Evolutionary conservation across 306 rosid genomes (phyloP), one percentile per base, ranked within the genome.

Genomic region (Casuarina cunninghamiana): DNA sequence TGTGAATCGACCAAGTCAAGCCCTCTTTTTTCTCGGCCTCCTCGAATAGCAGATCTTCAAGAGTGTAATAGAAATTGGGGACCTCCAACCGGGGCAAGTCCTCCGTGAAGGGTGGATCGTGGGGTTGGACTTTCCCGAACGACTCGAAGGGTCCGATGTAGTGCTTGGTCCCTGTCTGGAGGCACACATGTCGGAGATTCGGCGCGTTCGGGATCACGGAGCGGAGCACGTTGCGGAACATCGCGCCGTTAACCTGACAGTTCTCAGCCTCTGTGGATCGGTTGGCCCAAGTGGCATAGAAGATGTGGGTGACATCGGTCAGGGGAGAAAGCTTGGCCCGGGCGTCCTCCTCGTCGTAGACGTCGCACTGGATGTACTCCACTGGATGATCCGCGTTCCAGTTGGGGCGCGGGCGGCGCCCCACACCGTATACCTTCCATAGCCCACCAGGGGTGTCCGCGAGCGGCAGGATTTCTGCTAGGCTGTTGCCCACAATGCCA

Each of bases 341-440:
- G 76, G 89, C 72, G 32, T 92, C 93, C 17, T 75, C 43, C 12
- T 86, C 70, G 58, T 90, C 89, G 72, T 90, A 69, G 87, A 92
- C 6, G 35, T 92, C 97, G 85, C 94, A 92, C 80, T 87, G 95
- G 78, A 90, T 78, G 53, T 88, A 90, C 46, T 92, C 89, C 68
- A 90, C 46, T 0, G 90, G 91, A 75, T 88, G 91, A 3, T 90
- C 97, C 53, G 79, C 86, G 83, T 87, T 90, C 95, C 97, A 92
- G 39, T 41, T 32, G 6, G 97, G 95, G 0, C 91, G 88, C 6
- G 93, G 89, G 1, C 97, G 85, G 35, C 97, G 93, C 0, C 91
- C 94, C 1, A 91, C 91, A 48, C 97, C 94, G 76, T 91, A 91
- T 73, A 91, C 91, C 42, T 91, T 89, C 97, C 97, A 91, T 50